Base-by-base conservation (phyloP, 1,284 basidiomycete genomes). In the Termitomyces sp. region DNA sequence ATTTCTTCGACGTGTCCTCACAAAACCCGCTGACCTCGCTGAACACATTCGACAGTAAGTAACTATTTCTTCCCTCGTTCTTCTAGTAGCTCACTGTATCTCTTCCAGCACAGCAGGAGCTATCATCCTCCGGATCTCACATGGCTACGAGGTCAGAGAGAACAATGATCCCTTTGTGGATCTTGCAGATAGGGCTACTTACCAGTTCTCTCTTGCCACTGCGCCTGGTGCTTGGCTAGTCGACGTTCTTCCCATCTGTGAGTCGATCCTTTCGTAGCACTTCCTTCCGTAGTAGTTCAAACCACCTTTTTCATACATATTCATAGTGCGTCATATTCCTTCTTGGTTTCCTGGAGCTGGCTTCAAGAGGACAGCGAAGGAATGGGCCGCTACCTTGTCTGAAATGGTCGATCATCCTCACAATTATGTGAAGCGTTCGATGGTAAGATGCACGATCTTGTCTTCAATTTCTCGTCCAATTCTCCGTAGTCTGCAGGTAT, bases 331-430 rank as follows among this genome's bases (percentile, higher is more conserved):
- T 47, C 71, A 84, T 58, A 61, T 86, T 45, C 84, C 84, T 10
- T 66, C 71, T 8, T 87, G 85, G 84, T 73, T 85, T 59, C 85
- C 84, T 24, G 84, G 85, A 26, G 80, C 83, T 12, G 70, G 69
- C 9, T 88, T 85, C 71, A 79, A 80, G 62, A 69, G 61, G 54
- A 77, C 70, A 54, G 83, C 84, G 0, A 71, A 70, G 45, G 66
- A 70, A 48, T 84, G 82, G 78, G 71, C 73, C 19, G 65, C 65
- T 2, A 81, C 77, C 0, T 71, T 85, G 49, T 62, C 69, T 17
- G 73, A 80, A 39, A 75, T 82, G 77, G 78, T 80, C 40, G 75
- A 81, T n/a, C 69, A 70, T 48, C 82, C 84, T 15, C 72, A 79
- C 61, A 72, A 76, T 44, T 82, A 76, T 56, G 82, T 83, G 44